phyloP scores from a whole-genome alignment of 768 basidiomycete genomes.

The Pleurotus eryngii region DNA sequence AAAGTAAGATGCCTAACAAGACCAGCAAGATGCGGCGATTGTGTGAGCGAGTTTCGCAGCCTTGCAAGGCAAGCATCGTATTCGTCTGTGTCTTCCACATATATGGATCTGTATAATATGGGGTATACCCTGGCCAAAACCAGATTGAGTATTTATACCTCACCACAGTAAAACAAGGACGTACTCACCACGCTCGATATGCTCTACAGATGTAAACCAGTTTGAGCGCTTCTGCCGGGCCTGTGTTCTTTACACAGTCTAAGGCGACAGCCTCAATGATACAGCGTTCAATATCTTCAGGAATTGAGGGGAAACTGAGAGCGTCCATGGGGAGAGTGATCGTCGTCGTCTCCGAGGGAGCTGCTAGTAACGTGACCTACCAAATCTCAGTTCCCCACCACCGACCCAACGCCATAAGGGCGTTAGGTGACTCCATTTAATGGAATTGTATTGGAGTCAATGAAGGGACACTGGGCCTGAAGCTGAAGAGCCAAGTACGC shows the following conservation, averaged over 20 bases:
- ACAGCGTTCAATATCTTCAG: neutral
- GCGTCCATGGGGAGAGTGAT: neutral
- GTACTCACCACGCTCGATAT: neutral
- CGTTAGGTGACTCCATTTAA: too few relatives aligned
- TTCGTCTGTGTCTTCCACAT: neutral
- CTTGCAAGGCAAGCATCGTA: neutral
- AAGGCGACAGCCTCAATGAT: neutral
- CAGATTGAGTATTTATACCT: neutral
- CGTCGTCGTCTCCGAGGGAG: too few relatives aligned
- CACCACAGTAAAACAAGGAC: neutral
- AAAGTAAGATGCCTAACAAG: neutral
- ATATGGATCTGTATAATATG: neutral
- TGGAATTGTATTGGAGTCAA: too few relatives aligned
- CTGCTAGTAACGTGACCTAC: too few relatives aligned
- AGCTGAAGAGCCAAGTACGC: too few relatives aligned
- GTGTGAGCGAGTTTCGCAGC: neutral
- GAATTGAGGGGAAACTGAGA: neutral
- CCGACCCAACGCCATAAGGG: too few relatives aligned
- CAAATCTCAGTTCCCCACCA: too few relatives aligned
- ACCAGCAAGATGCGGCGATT: neutral
- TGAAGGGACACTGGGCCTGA: too few relatives aligned
- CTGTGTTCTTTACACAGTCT: neutral
- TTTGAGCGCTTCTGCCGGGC: neutral
- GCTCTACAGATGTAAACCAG: neutral
- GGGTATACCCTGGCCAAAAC: neutral